phyloP scores from a whole-genome alignment of 306 rosid species.

The Gastrolobium bilobum region DNA sequence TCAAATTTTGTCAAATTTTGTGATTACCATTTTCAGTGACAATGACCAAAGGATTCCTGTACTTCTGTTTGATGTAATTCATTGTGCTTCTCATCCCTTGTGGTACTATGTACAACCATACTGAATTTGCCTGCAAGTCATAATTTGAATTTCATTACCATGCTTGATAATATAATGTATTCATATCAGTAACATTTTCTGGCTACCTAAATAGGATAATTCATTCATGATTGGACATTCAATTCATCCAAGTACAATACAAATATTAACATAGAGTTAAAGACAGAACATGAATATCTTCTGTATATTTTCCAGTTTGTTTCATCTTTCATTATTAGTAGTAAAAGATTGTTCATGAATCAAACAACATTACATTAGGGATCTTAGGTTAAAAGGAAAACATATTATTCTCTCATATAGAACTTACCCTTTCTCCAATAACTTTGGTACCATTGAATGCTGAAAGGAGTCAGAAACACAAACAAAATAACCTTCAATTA shows the following conservation, averaged over 20 bases:
- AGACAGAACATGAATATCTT: background rate
- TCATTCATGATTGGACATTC: background rate
- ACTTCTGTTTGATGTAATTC: constrained; percentile 77
- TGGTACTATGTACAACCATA: constrained; percentile 91
- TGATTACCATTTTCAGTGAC: constrained; percentile 89
- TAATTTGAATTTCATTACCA: background rate
- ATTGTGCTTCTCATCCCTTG: constrained; percentile 72
- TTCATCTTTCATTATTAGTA: background rate
- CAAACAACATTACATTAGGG: background rate
- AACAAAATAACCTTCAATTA: background rate
- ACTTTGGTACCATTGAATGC: constrained; percentile 66
- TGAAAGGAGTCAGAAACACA: constrained; percentile 46
- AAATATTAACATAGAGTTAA: background rate
- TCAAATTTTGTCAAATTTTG: background rate
- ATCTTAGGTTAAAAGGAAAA: background rate
- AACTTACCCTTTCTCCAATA: constrained; percentile 77
- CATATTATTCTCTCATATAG: background rate
- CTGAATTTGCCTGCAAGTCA: constrained; percentile 73
- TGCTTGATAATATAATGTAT: background rate
- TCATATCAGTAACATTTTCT: background rate
- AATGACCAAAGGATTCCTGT: constrained; percentile 69
- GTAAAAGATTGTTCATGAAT: background rate
- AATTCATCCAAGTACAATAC: background rate
- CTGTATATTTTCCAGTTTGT: background rate
- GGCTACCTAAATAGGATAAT: background rate